These are phyloP conservation scores for Silene uniflora DNA, from an alignment of 148 eudicot species.

Conservation along the genomic window DNA sequence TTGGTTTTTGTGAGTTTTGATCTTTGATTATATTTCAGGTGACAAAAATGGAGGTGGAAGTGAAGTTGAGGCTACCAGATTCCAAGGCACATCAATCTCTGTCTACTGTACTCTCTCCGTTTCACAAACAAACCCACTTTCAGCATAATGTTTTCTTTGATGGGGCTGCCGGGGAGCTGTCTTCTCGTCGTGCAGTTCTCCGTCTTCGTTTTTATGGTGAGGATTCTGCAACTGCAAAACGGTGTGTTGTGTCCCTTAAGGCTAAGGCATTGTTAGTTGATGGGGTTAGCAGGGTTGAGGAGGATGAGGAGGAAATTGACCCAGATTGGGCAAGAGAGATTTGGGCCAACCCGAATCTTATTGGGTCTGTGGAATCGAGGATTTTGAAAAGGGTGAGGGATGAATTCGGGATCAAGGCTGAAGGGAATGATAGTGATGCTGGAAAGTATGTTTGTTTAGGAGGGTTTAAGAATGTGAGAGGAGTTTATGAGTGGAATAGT, in stretches of 20 bases:
- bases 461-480: conserved; percentile 80
- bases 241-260: conserved; percentile 62
- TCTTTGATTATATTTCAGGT: background rate
- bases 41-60: conserved; percentile 71
- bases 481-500: conserved; percentile 74
- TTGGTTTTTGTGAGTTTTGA: background rate
- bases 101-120: conserved; percentile 50
- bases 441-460: conserved; percentile 62
- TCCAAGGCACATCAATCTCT: conserved; percentile 42
- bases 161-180: conserved; percentile 53
- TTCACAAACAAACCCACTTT: conserved; percentile 45
- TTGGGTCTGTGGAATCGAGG: conserved; percentile 47
- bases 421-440: background rate
- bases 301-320: conserved; percentile 77
- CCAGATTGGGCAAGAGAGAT: conserved; percentile 46
- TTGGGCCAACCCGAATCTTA: conserved; percentile 38
- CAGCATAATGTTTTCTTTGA: conserved; percentile 81
- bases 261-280: conserved; percentile 53
- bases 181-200: conserved; percentile 63
- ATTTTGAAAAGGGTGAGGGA: conserved; percentile 61
- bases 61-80: conserved; percentile 60
- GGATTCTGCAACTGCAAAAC: conserved; percentile 34
- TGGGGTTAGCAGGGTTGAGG: conserved; percentile 83
- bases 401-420: conserved; percentile 52
- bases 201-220: conserved; percentile 75